Conservation (phyloP, 2,329 filamentous ascomycete species). For the Aspergillus novofumigatus region DNA sequence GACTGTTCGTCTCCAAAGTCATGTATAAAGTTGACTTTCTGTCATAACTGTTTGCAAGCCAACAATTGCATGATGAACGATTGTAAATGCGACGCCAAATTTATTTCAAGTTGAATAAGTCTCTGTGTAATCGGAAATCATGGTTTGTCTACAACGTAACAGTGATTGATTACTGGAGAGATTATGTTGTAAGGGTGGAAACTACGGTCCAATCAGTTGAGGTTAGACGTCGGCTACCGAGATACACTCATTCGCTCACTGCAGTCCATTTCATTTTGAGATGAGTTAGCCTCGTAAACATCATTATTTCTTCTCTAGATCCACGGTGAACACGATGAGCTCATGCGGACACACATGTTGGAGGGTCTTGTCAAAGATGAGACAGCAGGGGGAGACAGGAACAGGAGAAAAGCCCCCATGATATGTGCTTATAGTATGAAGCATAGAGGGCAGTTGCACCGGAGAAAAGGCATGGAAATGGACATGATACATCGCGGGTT, state of each 20-base stretch:
- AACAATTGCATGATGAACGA: not conserved
- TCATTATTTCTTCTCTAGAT: slow-evolving; percentile 6
- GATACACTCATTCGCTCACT: slow-evolving; percentile 12
- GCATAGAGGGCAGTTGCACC: slow-evolving; percentile 6
- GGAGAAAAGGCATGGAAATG: slow-evolving; percentile 8
- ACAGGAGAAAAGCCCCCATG: slow-evolving; percentile 10
- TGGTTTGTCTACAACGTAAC: not conserved
- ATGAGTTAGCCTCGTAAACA: slow-evolving; percentile 8
- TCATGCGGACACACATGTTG: slow-evolving; percentile 12
- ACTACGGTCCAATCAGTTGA: not conserved
- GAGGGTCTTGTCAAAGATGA: slow-evolving; percentile 9
- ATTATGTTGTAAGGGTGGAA: not conserved
- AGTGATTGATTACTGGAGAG: not conserved
- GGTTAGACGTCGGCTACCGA: not conserved
- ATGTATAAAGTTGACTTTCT: not conserved
- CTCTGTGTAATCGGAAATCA: not conserved
- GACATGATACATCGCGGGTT: slow-evolving; percentile 9
- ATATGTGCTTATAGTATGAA: slow-evolving; percentile 9
- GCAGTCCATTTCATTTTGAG: slow-evolving; percentile 9
- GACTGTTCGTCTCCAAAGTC: not conserved
- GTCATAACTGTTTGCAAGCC: not conserved
- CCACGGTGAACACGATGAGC: not conserved
- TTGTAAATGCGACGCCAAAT: not conserved
- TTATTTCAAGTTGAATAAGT: not conserved
- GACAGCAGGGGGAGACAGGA: slow-evolving; percentile 9